phyloP scores from a whole-genome alignment of 75 land plant species.

The Azolla pinnata region DNA sequence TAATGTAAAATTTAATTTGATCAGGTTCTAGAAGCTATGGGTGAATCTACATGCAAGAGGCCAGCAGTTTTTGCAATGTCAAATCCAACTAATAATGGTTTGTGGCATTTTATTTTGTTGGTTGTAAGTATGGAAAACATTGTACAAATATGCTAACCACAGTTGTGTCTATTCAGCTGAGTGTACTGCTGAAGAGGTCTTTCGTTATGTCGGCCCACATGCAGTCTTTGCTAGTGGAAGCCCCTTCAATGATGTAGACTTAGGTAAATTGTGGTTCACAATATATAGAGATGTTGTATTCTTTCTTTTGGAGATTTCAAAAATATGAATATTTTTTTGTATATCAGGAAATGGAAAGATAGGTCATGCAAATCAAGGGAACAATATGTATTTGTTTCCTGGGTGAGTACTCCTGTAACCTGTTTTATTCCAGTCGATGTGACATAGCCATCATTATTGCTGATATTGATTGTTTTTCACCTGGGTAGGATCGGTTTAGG shows the following conservation, averaged over 20 bases:
- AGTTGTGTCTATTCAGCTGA: constrained; percentile 81
- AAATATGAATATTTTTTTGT: constrained; percentile 6
- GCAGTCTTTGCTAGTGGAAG: constrained; percentile 97
- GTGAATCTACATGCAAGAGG: constrained; percentile 63
- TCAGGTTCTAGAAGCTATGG: constrained; percentile 84
- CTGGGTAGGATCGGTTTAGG: constrained; percentile 81
- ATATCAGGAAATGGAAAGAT: constrained; percentile 72
- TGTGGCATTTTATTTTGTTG: neutral
- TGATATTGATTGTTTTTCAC: neutral
- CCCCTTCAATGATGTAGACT: constrained; percentile 79
- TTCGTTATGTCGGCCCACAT: constrained; percentile 63
- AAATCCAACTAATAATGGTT: constrained; percentile 94
- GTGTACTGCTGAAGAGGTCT: constrained; percentile 93
- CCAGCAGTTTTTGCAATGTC: constrained; percentile 98
- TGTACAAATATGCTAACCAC: too few species aligned
- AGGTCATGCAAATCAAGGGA: constrained; percentile 94
- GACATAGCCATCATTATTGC: too few species aligned
- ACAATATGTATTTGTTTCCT: constrained; percentile 98
- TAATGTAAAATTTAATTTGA: too few species aligned
- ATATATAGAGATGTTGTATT: too few species aligned
- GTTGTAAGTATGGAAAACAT: neutral
- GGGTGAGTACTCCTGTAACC: too few species aligned
- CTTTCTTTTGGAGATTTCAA: too few species aligned
- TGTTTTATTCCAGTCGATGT: too few species aligned
- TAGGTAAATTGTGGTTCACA: too few species aligned